Conservation (phyloP, 164 flowering plant species). For the Kingdonia uniflora region DNA sequence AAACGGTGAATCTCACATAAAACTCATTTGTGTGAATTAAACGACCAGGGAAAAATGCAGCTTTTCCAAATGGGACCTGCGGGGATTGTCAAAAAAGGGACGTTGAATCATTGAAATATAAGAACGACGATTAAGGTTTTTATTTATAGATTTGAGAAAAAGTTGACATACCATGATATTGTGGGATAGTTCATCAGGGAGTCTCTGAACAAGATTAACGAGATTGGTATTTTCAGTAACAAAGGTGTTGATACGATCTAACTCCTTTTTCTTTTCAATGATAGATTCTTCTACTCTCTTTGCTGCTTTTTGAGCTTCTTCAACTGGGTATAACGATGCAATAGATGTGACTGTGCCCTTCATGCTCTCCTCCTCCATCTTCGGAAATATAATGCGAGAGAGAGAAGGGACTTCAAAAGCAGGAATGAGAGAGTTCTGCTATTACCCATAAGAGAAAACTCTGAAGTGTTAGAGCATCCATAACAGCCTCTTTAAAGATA, state of each 20-base stretch:
- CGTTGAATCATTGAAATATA: background rate
- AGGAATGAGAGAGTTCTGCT: too few relatives aligned
- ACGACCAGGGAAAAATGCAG: conserved; percentile 87
- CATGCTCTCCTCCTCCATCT: conserved; percentile 12
- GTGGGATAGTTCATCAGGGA: conserved; percentile 80
- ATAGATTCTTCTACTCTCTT: conserved; percentile 44
- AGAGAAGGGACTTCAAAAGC: too few relatives aligned
- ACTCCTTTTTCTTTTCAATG: conserved; percentile 31
- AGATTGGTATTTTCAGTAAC: conserved; percentile 51
- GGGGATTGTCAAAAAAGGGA: background rate
- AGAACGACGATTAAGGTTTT: background rate
- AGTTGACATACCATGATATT: conserved; percentile 46
- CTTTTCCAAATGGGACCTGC: conserved; percentile 89
- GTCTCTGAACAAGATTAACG: conserved; percentile 59
- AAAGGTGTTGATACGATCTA: conserved; percentile 38
- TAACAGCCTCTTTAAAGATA: too few relatives aligned
- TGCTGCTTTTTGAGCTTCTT: conserved; percentile 63
- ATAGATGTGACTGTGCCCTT: conserved; percentile 69
- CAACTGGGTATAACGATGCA: conserved; percentile 45
- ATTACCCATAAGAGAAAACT: too few relatives aligned
- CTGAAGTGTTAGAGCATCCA: too few relatives aligned
- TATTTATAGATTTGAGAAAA: background rate
- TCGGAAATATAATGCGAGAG: background rate
- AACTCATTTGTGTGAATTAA: conserved; percentile 86
- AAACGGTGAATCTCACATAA: conserved; percentile 28